These are phyloP conservation scores for Adansonia grandidieri DNA, from an alignment of 441 rosid genomes.

Conservation along the genomic window DNA sequence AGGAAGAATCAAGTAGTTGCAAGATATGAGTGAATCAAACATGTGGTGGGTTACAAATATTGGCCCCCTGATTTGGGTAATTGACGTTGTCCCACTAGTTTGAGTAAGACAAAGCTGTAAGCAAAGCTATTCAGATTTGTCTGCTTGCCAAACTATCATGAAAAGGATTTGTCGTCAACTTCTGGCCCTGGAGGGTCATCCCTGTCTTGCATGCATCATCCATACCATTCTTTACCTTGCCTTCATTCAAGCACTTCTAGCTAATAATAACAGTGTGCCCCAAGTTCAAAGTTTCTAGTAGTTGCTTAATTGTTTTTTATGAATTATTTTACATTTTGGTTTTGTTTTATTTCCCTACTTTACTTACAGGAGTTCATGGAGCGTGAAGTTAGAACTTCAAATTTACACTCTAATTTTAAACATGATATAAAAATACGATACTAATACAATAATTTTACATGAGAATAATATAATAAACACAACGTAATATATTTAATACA, in stretches of 20 bases:
- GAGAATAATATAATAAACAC: not conserved
- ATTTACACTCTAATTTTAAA: too few species aligned
- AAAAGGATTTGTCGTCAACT: constrained; percentile 35
- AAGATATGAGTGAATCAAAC: constrained; percentile 31
- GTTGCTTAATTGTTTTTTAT: too few species aligned
- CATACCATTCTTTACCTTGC: not conserved
- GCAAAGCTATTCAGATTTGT: constrained; percentile 28
- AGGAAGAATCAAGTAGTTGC: constrained; percentile 13
- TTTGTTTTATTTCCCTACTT: too few species aligned
- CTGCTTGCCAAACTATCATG: constrained; percentile 37
- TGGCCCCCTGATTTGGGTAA: constrained; percentile 28
- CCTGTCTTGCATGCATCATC: constrained; percentile 20
- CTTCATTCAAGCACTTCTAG: constrained; percentile 23
- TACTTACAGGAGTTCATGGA: too few species aligned
- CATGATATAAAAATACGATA: too few species aligned
- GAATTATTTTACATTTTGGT: too few species aligned
- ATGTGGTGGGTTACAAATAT: constrained; percentile 40
- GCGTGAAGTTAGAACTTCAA: too few species aligned
- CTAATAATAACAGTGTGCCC: not conserved
- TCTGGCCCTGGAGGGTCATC: constrained; percentile 20
- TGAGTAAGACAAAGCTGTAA: constrained; percentile 28
- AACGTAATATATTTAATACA: not conserved
- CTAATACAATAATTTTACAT: too few species aligned
- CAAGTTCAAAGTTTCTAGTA: not conserved
- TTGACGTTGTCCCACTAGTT: constrained; percentile 29